Conservation (phyloP, 176 grass and related monocot genomes). For the Bromus sterilis region DNA sequence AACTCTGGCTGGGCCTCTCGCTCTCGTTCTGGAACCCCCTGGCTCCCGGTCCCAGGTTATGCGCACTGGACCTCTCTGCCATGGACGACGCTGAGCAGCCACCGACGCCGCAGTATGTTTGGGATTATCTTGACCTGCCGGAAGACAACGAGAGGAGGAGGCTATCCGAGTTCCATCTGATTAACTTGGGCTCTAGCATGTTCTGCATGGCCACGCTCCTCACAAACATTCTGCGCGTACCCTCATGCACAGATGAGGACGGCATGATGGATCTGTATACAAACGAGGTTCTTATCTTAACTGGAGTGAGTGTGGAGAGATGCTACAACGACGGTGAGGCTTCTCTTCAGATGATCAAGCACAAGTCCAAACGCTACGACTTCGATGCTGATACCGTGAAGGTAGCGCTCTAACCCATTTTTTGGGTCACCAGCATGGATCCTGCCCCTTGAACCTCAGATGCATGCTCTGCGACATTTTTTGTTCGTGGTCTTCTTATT, state of each 20-base stretch:
- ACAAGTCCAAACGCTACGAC: not conserved
- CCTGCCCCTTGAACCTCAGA: no score
- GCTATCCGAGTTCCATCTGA: not conserved
- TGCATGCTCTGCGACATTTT: no score
- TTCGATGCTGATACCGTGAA: no score
- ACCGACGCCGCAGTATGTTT: not conserved
- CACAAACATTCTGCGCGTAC: not conserved
- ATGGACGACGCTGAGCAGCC: not conserved
- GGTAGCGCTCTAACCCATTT: not conserved
- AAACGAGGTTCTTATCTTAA: not conserved
- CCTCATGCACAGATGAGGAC: not conserved
- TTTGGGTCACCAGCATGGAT: not conserved
- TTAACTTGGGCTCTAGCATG: not conserved
- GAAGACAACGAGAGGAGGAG: no score
- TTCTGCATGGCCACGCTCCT: not conserved
- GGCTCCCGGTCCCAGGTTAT: no score
- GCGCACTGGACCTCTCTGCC: not conserved
- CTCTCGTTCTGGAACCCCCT: no score
- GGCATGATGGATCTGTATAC: not conserved
- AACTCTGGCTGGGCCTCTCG: no score
- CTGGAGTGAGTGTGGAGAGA: not conserved
- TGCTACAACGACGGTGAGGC: not conserved
- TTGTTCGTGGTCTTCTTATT: no score
- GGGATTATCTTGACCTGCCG: not conserved
- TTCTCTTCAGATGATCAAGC: not conserved